phyloP scores from a whole-genome alignment of 495 filamentous ascomycete genomes.

The Annulohypoxylon moriforme region DNA sequence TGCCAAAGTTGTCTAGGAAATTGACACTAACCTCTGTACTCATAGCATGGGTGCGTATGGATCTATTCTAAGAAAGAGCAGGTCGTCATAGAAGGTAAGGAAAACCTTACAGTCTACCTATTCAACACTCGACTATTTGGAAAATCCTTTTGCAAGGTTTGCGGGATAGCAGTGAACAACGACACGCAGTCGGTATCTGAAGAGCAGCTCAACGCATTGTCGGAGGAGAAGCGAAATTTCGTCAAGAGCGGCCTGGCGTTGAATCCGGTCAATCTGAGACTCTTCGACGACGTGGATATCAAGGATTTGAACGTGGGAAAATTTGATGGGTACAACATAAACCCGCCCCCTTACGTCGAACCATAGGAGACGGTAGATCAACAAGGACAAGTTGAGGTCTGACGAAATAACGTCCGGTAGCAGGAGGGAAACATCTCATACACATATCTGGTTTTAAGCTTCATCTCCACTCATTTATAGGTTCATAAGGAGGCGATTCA shows the following conservation, averaged over 20 bases:
- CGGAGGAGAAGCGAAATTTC: conserved; percentile 31
- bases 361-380: conserved; percentile 39
- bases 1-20: neutral
- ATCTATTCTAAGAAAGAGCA: conserved; percentile 50
- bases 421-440: neutral
- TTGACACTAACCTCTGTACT: conserved; percentile 12
- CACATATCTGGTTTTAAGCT: neutral
- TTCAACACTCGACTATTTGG: conserved; percentile 43
- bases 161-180: conserved; percentile 52
- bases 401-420: neutral
- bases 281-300: conserved; percentile 50
- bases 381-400: neutral
- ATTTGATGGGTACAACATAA: conserved; percentile 45
- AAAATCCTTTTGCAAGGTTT: conserved; percentile 60
- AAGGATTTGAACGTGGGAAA: conserved; percentile 36
- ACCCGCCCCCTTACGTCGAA: conserved; percentile 51
- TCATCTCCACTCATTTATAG: neutral
- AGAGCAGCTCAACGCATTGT: conserved; percentile 31
- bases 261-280: conserved; percentile 49
- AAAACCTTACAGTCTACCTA: conserved; percentile 52
- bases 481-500: neutral
- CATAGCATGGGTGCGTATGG: conserved; percentile 48
- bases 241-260: neutral
- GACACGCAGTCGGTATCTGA: conserved; percentile 11
- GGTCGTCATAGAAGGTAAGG: conserved; percentile 47